Evolutionary conservation across 257 asterid genomes (phyloP).

Genomic region (Handroanthus guayacan): DNA sequence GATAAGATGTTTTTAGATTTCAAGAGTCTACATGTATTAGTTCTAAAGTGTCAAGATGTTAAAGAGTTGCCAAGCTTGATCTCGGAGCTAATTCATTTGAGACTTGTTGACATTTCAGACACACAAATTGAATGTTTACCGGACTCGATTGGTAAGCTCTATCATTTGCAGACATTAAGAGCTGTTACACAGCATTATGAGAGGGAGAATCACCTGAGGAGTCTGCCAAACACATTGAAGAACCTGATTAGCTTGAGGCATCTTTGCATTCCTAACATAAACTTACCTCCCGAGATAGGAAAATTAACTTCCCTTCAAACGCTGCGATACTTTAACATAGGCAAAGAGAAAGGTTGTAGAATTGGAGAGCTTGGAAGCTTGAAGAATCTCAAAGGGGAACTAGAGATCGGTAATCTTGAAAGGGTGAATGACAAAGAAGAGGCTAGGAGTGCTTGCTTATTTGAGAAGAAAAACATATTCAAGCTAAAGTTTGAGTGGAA

Average conservation of each 20-base stretch:
- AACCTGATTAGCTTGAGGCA: conserved; percentile 15
- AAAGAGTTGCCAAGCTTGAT: conserved; percentile 27
- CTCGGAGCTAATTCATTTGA: conserved; percentile 37
- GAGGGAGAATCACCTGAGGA: not conserved
- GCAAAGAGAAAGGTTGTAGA: no score
- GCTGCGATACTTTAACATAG: no score
- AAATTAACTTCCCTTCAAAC: no score
- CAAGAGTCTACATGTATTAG: no score
- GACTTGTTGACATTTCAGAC: conserved; percentile 32
- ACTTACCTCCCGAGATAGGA: no score
- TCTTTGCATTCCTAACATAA: no score
- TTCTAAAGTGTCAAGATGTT: no score
- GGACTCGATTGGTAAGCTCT: conserved; percentile 32
- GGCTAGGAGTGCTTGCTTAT: conserved; percentile 28
- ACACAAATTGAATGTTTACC: conserved; percentile 27
- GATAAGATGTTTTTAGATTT: not conserved
- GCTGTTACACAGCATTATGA: no score
- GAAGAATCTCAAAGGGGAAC: no score
- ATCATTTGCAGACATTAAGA: no score
- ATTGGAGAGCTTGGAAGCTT: no score
- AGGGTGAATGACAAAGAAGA: conserved; percentile 20
- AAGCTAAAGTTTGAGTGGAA: conserved; percentile 12
- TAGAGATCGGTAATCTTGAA: no score
- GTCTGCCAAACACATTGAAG: conserved; percentile 14
- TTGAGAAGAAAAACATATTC: not conserved